Conservation (phyloP, 805 yeast genomes). For the Wickerhamiella spandovensis region DNA sequence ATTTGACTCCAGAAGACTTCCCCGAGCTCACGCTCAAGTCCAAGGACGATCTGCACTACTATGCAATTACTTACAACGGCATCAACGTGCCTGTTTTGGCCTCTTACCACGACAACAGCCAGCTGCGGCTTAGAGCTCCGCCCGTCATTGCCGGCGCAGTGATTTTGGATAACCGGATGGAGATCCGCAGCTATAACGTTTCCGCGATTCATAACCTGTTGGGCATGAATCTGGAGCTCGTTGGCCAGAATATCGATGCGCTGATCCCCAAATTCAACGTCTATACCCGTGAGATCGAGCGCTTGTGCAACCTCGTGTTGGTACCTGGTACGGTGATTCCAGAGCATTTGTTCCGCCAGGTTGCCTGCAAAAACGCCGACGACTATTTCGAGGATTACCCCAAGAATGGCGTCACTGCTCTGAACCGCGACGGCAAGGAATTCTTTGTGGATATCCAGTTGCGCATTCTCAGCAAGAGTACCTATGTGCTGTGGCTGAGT, state of each 20-base stretch:
- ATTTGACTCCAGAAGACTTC: slow-evolving; percentile 16
- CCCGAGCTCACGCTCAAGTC: neutral
- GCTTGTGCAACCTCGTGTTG: slow-evolving; percentile 24
- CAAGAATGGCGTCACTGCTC: slow-evolving; percentile 29
- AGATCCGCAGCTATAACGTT: slow-evolving; percentile 29
- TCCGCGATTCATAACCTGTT: slow-evolving; percentile 13
- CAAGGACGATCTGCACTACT: neutral
- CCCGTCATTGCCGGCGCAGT: slow-evolving; percentile 9
- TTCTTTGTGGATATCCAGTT: slow-evolving; percentile 69
- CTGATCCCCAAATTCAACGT: slow-evolving; percentile 20
- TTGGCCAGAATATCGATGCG: slow-evolving; percentile 8
- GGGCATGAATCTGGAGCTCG: slow-evolving; percentile 8
- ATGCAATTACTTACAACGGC: slow-evolving; percentile 2
- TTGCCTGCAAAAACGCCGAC: slow-evolving; percentile 15
- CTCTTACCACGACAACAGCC: slow-evolving; percentile 2
- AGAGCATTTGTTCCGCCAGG: slow-evolving; percentile 75
- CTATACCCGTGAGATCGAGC: slow-evolving; percentile 31
- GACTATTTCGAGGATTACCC: slow-evolving; percentile 27
- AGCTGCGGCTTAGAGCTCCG: slow-evolving; percentile 5
- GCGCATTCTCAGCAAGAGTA: slow-evolving; percentile 47
- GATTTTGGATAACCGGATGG: slow-evolving; percentile 33
- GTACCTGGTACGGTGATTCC: slow-evolving; percentile 66
- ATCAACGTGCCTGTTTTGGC: slow-evolving; percentile 4
- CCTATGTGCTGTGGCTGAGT: slow-evolving; percentile 71
- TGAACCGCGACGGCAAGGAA: slow-evolving; percentile 53